These are phyloP conservation scores for Brassica nigra DNA, from an alignment of 345 rosid species.

Conservation along the genomic window DNA sequence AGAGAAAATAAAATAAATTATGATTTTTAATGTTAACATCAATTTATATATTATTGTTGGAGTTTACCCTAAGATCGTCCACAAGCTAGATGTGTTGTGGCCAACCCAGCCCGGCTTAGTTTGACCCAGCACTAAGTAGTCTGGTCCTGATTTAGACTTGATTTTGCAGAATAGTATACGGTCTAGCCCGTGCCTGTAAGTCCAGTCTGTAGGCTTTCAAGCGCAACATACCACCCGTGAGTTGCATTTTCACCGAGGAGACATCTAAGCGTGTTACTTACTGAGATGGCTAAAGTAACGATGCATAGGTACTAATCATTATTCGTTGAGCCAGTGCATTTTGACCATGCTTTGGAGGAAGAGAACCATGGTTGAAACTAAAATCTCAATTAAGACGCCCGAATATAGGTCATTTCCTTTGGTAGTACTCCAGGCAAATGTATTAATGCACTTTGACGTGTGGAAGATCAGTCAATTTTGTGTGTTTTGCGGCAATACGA, in stretches of 20 bases:
- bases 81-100: too few species aligned
- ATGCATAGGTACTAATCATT: too few species aligned
- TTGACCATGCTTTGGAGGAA: too few species aligned
- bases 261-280: not conserved
- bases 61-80: too few species aligned
- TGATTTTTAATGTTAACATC: too few species aligned
- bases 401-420: not conserved
- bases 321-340: too few species aligned
- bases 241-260: not conserved
- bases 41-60: too few species aligned
- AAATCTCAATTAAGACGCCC: not conserved
- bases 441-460: not conserved
- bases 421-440: not conserved
- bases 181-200: not conserved
- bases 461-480: not conserved
- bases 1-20: too few species aligned
- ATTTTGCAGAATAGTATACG: not conserved
- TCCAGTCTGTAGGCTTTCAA: not conserved
- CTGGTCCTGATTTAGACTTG: not conserved
- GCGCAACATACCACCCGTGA: not conserved
- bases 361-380: not conserved
- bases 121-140: not conserved
- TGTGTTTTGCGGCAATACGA: not conserved
- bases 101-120: conserved; percentile 9
- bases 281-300: too few species aligned